These are phyloP conservation scores for Paspalum vaginatum DNA, from an alignment of 176 grass and related monocot species.

Conservation along the genomic window DNA sequence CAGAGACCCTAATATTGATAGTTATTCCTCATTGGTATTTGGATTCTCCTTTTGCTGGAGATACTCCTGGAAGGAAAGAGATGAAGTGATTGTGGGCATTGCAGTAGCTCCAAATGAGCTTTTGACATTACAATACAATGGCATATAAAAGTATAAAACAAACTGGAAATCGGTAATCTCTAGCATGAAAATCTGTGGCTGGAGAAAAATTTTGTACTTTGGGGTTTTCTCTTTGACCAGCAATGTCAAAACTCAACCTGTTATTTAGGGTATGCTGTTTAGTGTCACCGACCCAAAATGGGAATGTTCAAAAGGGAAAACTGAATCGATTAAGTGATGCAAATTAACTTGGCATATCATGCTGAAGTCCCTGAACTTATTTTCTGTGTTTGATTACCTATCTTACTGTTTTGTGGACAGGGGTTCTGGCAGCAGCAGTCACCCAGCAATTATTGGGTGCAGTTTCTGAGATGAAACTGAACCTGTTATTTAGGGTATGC, in stretches of 20 bases:
- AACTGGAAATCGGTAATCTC: constrained; percentile 11
- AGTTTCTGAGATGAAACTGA: background rate
- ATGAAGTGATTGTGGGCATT: no score
- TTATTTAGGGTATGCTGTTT: background rate
- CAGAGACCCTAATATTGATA: no score
- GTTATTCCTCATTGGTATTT: no score
- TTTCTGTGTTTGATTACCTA: constrained; percentile 18
- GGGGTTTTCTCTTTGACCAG: background rate
- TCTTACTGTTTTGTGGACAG: background rate
- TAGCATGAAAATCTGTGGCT: constrained; percentile 6
- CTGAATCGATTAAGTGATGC: background rate
- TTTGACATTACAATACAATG: constrained; percentile 2
- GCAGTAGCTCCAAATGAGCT: constrained; percentile 9
- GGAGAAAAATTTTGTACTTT: constrained; percentile 6
- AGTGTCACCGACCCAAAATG: background rate
- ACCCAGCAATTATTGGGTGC: background rate
- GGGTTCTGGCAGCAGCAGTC: background rate
- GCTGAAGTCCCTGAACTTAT: constrained; percentile 16
- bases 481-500: background rate
- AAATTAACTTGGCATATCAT: background rate
- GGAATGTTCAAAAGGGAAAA: background rate
- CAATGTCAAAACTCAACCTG: background rate
- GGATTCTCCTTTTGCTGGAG: no score
- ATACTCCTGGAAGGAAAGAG: no score
- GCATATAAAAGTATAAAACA: constrained; percentile 38